phyloP scores from a whole-genome alignment of 306 rosid species.

The Hippophae rhamnoides region DNA sequence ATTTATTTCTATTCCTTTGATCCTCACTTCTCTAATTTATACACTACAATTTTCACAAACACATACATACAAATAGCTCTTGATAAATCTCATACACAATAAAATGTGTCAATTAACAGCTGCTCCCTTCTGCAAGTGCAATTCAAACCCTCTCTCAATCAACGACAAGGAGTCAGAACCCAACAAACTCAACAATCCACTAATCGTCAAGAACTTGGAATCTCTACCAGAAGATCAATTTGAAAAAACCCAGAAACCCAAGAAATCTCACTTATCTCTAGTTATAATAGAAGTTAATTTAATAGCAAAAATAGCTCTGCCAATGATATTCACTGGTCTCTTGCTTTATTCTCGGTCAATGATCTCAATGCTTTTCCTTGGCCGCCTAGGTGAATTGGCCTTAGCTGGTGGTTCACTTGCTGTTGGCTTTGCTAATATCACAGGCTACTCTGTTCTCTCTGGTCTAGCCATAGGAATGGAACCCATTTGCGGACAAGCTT shows the following conservation, averaged over 20 bases:
- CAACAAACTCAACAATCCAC: constrained; percentile 14
- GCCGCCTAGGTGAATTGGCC: constrained; percentile 65
- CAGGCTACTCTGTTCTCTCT: constrained; percentile 82
- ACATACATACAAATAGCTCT: background rate
- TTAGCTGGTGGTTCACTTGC: constrained; percentile 89
- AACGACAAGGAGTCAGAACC: background rate
- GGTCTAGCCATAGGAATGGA: constrained; percentile 95
- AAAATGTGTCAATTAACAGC: constrained; percentile 18
- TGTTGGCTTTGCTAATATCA: constrained; percentile 76
- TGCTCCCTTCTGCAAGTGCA: constrained; percentile 9
- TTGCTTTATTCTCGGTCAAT: constrained; percentile 71
- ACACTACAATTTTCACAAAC: background rate
- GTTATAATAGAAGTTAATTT: constrained; percentile 36
- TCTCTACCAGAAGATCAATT: constrained; percentile 2
- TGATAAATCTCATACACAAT: background rate
- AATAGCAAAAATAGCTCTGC: constrained; percentile 52
- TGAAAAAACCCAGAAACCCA: constrained; percentile 6
- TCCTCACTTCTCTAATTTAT: constrained; percentile 6
- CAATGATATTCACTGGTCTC: constrained; percentile 72
- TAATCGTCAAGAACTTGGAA: constrained; percentile 25
- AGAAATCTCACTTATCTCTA: constrained; percentile 24
- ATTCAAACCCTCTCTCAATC: constrained; percentile 3
- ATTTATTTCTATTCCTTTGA: background rate
- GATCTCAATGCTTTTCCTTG: constrained; percentile 88
- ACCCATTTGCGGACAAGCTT: constrained; percentile 84